Conservation (phyloP, 345 rosid genomes). For the Acer negundo region DNA sequence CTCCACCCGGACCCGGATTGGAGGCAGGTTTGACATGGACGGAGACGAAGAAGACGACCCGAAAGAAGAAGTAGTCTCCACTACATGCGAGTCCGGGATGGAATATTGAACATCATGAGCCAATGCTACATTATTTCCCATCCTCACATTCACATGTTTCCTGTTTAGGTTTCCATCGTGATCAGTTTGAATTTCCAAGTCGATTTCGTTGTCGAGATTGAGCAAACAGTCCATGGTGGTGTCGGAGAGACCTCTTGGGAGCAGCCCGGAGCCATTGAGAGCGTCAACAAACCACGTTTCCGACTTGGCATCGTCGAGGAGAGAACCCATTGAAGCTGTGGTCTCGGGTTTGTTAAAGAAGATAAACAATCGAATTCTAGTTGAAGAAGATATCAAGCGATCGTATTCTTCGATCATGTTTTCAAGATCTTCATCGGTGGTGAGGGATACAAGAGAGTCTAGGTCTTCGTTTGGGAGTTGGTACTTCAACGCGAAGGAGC, state of each 20-base stretch:
- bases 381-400: conserved; percentile 37
- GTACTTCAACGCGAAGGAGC: conserved; percentile 74
- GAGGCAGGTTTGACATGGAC: conserved; percentile 66
- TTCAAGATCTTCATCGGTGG: conserved; percentile 83
- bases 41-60: conserved; percentile 74
- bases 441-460: conserved; percentile 74
- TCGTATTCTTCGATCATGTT: conserved; percentile 85
- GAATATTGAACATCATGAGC: conserved; percentile 50
- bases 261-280: conserved; percentile 60
- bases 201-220: conserved; percentile 48
- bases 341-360: conserved; percentile 75
- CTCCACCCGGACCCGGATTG: conserved; percentile 54
- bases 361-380: conserved; percentile 65
- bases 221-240: conserved; percentile 52
- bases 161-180: conserved; percentile 30
- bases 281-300: conserved; percentile 90
- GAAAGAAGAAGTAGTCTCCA: conserved; percentile 49
- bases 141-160: conserved; percentile 16
- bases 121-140: no score
- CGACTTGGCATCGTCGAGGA: conserved; percentile 65
- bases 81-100: conserved; percentile 60
- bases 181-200: conserved; percentile 31
- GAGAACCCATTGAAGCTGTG: conserved; percentile 68
- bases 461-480: conserved; percentile 90
- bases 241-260: conserved; percentile 70